Percentiles rank a stretch among this genome's conserved stretches.
phyloP scores from a whole-genome alignment of 345 rosid genomes.

The Gynandropsis gynandra region DNA sequence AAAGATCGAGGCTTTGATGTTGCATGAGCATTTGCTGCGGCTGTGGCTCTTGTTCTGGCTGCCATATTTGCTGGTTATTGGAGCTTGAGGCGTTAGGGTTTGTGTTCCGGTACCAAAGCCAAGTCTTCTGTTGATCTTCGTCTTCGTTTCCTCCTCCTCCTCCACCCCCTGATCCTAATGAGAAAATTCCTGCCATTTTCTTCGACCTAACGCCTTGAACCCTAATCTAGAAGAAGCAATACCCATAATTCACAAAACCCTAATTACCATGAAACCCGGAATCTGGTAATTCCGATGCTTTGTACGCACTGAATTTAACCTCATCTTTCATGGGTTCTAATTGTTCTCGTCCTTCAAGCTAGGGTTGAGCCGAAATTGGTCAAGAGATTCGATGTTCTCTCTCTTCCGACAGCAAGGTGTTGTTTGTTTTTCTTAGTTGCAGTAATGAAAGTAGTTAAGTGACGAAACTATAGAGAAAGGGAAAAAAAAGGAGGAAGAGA shows the following conservation, averaged over 20 bases:
- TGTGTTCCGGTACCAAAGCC: slow-evolving; percentile 48
- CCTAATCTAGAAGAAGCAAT: slow-evolving; percentile 35
- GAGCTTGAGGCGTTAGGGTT: slow-evolving; percentile 22
- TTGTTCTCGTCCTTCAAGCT: slow-evolving; percentile 5
- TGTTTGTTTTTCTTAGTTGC: slow-evolving; percentile 21
- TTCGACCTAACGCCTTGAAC: slow-evolving; percentile 26
- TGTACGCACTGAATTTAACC: not conserved
- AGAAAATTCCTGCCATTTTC: slow-evolving; percentile 58
- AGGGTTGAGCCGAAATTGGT: not conserved
- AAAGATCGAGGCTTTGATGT: slow-evolving; percentile 54
- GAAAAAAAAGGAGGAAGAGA: slow-evolving; percentile 11
- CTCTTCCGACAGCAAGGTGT: slow-evolving; percentile 13
- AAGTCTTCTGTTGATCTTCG: slow-evolving; percentile 33
- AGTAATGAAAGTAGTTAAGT: slow-evolving; percentile 1
- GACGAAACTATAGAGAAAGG: slow-evolving; percentile 11
- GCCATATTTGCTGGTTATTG: slow-evolving; percentile 31
- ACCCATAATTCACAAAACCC: slow-evolving; percentile 28
- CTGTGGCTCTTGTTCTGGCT: slow-evolving; percentile 39
- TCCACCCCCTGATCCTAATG: slow-evolving; percentile 39
- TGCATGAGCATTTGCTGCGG: slow-evolving; percentile 40
- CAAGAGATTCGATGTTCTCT: slow-evolving; percentile 17
- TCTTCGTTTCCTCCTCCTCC: slow-evolving; percentile 29
- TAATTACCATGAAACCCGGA: slow-evolving; percentile 28
- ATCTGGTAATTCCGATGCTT: not conserved
- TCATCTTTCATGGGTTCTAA: not conserved